Base-by-base conservation (phyloP, 1,284 basidiomycete genomes). In the Puccinia polysora region DNA sequence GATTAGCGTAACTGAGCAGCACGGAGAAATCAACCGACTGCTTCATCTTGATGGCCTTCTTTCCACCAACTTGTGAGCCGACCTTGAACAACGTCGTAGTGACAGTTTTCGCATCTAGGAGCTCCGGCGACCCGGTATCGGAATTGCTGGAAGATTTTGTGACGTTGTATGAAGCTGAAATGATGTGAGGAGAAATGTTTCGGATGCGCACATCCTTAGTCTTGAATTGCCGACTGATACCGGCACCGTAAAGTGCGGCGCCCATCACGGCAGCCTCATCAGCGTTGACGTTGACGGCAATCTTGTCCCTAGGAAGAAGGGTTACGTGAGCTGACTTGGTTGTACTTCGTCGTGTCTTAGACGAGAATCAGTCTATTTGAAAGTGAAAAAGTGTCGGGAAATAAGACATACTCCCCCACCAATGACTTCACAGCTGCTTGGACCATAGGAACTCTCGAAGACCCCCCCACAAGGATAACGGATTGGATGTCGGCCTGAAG, bases 191-290 rank as follows among this genome's bases (percentile, higher is more conserved):
- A 23, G 81, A 81, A 74, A 89, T 84, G 78, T 97, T 95, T 20
- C 84, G 81, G 32, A 97, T 84, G 73, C 90, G 89, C 79, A 97
- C 89, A 75, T 89, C 87, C 83, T 98, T 98, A 74, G 95, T 97
- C 82, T 90, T 90, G 85, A 97, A 97, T 79, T 92, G 90, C 47
- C 88, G 85, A 77, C 89, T 92, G 60, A 94, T 85, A 36, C 86
- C 85, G 2, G 96, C 96, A 25, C 93, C 96, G 76, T 96, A 88
- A 68, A 97, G 87, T 1, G 90, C 96, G 4, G 95, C 94, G 58
- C 86, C 85, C 65, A 98, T 86, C 15, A 97, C 95, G 12, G 90
- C 89, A 0, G 93, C 91, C 83, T 99, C 95, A 79, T 98, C 96
- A 0, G 95, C 89, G 79, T 99, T 98, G 69, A 99, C 91, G 77